phyloP scores from a whole-genome alignment of 1,139 yeast species.

The Geotrichum fermentans region DNA sequence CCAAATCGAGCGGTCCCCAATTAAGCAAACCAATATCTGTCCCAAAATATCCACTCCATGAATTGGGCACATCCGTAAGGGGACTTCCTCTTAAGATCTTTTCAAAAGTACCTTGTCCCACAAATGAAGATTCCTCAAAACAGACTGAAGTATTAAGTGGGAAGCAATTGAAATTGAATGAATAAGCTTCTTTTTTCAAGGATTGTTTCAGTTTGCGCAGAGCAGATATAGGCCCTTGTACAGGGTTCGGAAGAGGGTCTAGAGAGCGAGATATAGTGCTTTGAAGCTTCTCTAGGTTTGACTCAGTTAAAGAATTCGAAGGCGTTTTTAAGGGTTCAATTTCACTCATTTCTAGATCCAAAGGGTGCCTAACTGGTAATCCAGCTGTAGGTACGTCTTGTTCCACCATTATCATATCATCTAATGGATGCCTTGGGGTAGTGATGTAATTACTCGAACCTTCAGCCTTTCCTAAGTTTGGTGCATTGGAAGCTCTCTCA shows the following conservation, averaged over 20 bases:
- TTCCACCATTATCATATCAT: no score
- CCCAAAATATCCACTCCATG: conserved; percentile 14
- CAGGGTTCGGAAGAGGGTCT: background rate
- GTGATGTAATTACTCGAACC: no score
- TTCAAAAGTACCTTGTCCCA: conserved; percentile 16
- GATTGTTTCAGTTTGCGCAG: background rate
- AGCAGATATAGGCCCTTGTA: background rate
- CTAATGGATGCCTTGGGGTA: no score
- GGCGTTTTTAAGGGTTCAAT: no score
- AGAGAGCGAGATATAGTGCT: no score
- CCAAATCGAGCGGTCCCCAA: conserved; percentile 1
- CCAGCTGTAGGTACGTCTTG: no score
- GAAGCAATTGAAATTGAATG: conserved; percentile 5
- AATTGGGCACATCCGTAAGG: background rate
- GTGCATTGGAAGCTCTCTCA: no score
- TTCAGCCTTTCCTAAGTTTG: no score
- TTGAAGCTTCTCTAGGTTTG: no score
- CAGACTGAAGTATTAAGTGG: conserved; percentile 5
- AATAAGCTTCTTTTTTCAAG: background rate
- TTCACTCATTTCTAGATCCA: no score
- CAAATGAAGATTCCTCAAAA: conserved; percentile 14
- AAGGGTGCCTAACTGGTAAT: no score
- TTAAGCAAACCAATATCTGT: conserved; percentile 16
- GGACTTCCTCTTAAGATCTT: conserved; percentile 5
- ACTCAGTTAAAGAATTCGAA: no score